Evolutionary conservation across 805 yeast species (phyloP).

Genomic region (Monosporozyma unispora): DNA sequence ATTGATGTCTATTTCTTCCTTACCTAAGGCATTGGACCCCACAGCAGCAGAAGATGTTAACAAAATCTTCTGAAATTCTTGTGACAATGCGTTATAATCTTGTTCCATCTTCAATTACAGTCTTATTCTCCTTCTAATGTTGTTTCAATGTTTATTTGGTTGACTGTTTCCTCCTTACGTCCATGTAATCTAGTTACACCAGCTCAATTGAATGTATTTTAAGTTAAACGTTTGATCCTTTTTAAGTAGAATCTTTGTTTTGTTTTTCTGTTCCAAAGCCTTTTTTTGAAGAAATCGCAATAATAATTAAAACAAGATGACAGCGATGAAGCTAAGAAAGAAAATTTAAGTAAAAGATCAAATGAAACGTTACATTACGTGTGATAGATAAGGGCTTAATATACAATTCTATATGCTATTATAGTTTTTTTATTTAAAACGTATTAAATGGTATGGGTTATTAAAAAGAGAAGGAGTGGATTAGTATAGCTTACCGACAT

Average conservation of each 20-base stretch:
- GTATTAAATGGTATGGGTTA: neutral
- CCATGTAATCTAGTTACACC: too few relatives aligned
- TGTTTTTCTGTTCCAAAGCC: neutral
- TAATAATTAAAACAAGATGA: too few relatives aligned
- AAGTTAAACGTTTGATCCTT: neutral
- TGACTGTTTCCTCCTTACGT: too few relatives aligned
- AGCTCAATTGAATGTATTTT: neutral
- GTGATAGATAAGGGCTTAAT: neutral
- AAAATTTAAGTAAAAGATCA: neutral
- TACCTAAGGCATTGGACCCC: conserved; percentile 1
- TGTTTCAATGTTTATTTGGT: too few relatives aligned
- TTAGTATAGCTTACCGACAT: conserved; percentile 25
- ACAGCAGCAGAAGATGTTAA: conserved; percentile 12
- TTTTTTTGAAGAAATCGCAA: neutral
- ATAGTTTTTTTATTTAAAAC: neutral
- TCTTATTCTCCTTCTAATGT: neutral
- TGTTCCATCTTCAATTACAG: conserved; percentile 17
- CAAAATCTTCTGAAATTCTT: conserved; percentile 26
- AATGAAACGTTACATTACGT: neutral
- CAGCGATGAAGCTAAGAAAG: neutral
- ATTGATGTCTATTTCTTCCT: neutral
- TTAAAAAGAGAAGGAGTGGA: neutral
- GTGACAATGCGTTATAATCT: conserved; percentile 18
- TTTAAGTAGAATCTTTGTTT: neutral
- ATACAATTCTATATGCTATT: conserved; percentile 1